phyloP scores from a whole-genome alignment of 768 basidiomycete species.

The Chlorophyllum brunneum region DNA sequence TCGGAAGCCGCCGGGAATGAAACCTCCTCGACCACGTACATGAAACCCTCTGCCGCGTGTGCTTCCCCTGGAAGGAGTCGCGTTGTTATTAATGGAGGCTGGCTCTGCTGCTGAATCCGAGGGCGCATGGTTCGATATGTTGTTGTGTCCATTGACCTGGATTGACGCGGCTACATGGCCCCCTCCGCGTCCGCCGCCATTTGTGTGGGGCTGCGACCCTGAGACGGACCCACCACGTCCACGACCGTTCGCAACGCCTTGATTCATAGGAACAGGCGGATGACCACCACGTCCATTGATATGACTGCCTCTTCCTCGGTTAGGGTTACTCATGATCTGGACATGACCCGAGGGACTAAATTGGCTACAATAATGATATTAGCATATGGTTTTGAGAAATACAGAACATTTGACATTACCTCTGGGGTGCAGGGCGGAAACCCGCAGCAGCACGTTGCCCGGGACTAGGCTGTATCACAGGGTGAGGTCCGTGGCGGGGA shows the following conservation, averaged over 20 bases:
- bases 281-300: constrained; percentile 30
- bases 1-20: constrained; percentile 20
- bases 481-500: constrained; percentile 65
- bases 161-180: neutral
- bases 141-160: neutral
- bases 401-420: constrained; percentile 21
- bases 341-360: constrained; percentile 39
- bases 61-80: neutral
- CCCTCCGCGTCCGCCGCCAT: constrained; percentile 9
- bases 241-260: constrained; percentile 7
- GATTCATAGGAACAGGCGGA: constrained; percentile 18
- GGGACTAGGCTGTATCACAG: constrained; percentile 49
- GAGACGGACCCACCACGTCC: neutral
- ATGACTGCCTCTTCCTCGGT: constrained; percentile 37
- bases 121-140: neutral
- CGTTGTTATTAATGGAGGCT: neutral
- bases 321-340: constrained; percentile 77
- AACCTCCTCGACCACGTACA: constrained; percentile 3
- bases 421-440: constrained; percentile 53
- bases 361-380: constrained; percentile 20
- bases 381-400: neutral
- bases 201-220: neutral
- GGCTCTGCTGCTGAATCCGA: constrained; percentile 6
- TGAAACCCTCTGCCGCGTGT: constrained; percentile 2
- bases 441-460: constrained; percentile 57